Evolutionary conservation across 1,284 basidiomycete species (phyloP), one percentile per base, ranked within the genome.

Genomic region (Neolentinus lepideus): DNA sequence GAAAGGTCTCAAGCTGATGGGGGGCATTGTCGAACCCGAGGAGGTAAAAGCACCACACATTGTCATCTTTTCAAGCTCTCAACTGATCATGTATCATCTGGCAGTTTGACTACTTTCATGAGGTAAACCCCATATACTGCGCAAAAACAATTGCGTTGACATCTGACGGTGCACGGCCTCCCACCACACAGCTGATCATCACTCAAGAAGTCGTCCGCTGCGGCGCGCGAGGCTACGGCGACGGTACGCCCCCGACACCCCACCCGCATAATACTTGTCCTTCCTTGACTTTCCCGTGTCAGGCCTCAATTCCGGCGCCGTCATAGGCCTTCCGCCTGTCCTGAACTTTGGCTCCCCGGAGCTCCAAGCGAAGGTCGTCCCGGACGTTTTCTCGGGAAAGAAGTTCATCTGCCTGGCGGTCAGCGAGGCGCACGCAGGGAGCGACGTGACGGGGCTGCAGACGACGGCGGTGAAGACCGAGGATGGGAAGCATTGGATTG

Each of bases 401-500:
- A 93, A 90, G 69, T 84, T 84, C 62, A 84, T 88, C 47, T 85
- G 85, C 61, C 77, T 98, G 54, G 94, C 94, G 29, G 71, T 72
- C 21, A 71, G 70, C 9, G 71, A 72, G 60, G 93, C 95, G 0
- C 92, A 91, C 63, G 95, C 94, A 2, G 94, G 94, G 3, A 92
- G 89, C 60, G 94, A 96, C 66, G 92, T 98, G 22, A 81, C 86
- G 66, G 88, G 90, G 25, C 71, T 94, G 54, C 81, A 86, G 66
- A 94, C 90, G 9, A 90, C 84, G 3, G 95, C 95, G 10, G 82
- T 77, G 51, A 90, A 94, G 69, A 86, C 80, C 36, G 83, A 88
- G 58, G 93, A 95, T 64, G 93, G 92, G 35, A 90, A 85, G 63
- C 73, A 84, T 64, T 92, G 89, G 88, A 85, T 91, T 56, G 84